Evolutionary conservation across 768 basidiomycete species (phyloP).

Genomic region (Suillus variegatus): DNA sequence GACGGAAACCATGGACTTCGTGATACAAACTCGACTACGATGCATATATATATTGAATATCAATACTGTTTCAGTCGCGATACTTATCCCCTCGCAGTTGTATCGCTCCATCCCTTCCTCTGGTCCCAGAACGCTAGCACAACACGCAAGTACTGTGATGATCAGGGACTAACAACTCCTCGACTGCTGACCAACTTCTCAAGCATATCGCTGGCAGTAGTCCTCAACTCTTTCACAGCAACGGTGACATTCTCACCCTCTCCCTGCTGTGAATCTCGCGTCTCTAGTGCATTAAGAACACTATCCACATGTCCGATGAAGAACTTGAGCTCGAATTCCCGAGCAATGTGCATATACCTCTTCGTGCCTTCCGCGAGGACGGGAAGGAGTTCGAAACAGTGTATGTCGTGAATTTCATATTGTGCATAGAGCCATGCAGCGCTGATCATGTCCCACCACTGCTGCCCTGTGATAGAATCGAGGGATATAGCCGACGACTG

Average conservation of each 20-base stretch:
- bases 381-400: background rate
- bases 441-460: background rate
- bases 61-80: background rate
- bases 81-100: background rate
- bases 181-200: background rate
- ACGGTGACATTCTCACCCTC: background rate
- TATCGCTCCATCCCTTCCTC: background rate
- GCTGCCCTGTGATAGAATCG: background rate
- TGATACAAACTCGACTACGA: too few relatives aligned
- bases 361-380: background rate
- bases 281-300: background rate
- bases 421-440: fast-evolving
- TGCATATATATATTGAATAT: too few relatives aligned
- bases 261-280: background rate
- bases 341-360: background rate
- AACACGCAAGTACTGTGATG: background rate
- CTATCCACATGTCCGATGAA: background rate
- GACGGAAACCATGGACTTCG: conserved; percentile 66
- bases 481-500: background rate
- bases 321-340: fast-evolving
- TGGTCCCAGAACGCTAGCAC: background rate
- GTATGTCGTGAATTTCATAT: background rate
- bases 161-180: background rate
- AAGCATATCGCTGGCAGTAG: background rate
- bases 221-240: background rate